These are phyloP conservation scores for Wickerhamiella slavikovae DNA, from an alignment of 805 yeast species.

Conservation along the genomic window DNA sequence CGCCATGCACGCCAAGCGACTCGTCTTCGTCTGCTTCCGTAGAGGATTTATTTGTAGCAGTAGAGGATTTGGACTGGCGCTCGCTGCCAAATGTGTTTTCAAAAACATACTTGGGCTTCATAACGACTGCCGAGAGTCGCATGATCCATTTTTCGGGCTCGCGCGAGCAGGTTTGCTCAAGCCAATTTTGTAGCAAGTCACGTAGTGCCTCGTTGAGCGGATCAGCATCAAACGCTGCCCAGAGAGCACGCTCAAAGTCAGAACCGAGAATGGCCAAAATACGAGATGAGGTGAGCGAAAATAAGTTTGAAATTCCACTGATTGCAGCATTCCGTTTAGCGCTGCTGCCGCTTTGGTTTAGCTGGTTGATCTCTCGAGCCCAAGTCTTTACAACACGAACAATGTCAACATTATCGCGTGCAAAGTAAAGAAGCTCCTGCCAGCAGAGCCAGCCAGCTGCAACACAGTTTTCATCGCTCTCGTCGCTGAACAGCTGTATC, in stretches of 20 bases:
- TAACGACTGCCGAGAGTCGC: conserved; percentile 26
- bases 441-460: conserved; percentile 13
- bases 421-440: conserved; percentile 11
- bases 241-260: conserved; percentile 31
- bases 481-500: no score
- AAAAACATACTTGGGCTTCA: conserved; percentile 7
- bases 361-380: conserved; percentile 4
- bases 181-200: conserved; percentile 36
- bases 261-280: conserved; percentile 22
- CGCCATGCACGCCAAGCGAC: conserved; percentile 11
- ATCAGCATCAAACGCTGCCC: conserved; percentile 34
- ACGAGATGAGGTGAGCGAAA: conserved; percentile 30
- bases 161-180: conserved; percentile 27
- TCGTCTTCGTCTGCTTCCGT: conserved; percentile 28
- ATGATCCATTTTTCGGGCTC: conserved; percentile 34
- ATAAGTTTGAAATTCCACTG: conserved; percentile 35
- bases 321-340: conserved; percentile 22
- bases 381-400: conserved; percentile 6
- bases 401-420: conserved; percentile 9
- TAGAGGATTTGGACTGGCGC: not conserved
- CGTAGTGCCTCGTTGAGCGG: conserved; percentile 26
- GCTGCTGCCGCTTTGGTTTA: conserved; percentile 1
- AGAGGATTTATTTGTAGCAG: conserved; percentile 9
- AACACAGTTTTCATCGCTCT: no score
- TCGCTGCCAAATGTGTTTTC: not conserved